Base-by-base conservation (phyloP, 2,329 filamentous ascomycete species). In the Teratosphaeria gauchensis region DNA sequence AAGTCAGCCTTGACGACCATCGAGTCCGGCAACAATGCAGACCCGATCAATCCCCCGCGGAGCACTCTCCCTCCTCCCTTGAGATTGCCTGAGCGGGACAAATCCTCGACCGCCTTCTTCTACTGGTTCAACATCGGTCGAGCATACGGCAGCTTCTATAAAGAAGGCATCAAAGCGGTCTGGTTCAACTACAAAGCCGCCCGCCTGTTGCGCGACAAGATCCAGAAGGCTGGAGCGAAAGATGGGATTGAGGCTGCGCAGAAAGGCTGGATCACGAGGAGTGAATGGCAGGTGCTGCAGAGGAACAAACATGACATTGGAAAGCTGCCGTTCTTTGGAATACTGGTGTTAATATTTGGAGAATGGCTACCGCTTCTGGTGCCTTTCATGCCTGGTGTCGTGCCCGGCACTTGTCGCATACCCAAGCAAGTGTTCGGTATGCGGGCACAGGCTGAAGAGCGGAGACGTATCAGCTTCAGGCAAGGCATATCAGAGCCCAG, bases 351-450 rank as follows among this genome's bases (percentile, higher is more conserved):
- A 0, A 62, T 95, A 16, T 89, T 88, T 70, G 92, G 91, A 30
- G 92, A 97, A 74, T 87, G 95, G 75, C 89, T 92, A 1, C 90
- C 92, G 0, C 69, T 97, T 5, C 74, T 95, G 5, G 87, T 95
- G 1, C 76, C 91, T 6, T 82, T 84, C 33, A 76, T 95, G 30
- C 82, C 82, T 0, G 84, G 85, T 21, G 77, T 90, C 24, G 88
- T 95, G 30, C 92, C 92, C 0, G 84, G 84, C 65, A 87, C 90
- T 0, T 96, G 92, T 72, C 83, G 90, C 11, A 88, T 96, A 59
- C 92, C 92, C 0, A 77, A 76, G 46, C 92, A 96, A 75, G 76
- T 89, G 6, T 76, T 79, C n/a, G 80, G 84, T 46, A 74, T 84
- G 60, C 75, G 82, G 56, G 68, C 68, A 16, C 78, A 80, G 63